Conservation (phyloP, 352 stramenopile genomes). For the Pythium sp. region DNA sequence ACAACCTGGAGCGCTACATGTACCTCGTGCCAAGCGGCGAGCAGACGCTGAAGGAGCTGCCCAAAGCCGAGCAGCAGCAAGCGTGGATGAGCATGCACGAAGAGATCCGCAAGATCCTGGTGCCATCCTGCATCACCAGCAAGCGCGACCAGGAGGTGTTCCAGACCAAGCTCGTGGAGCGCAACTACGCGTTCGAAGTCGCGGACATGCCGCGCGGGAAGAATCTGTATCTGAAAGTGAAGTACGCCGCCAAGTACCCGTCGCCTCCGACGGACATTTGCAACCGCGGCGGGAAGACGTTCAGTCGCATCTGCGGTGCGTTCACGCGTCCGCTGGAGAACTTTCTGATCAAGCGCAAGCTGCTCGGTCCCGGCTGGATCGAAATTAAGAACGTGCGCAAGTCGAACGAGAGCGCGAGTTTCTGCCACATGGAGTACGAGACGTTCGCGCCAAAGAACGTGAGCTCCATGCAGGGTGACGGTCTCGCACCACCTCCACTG, state of each 20-base stretch:
- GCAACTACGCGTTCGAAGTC: conserved; percentile 98
- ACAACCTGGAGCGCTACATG: conserved; percentile 94
- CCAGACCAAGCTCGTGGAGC: conserved; percentile 93
- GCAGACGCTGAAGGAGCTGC: conserved; percentile 76
- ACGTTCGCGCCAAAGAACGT: conserved; percentile 92
- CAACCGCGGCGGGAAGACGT: conserved; percentile 86
- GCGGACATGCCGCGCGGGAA: conserved; percentile 92
- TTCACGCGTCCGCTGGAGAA: conserved; percentile 94
- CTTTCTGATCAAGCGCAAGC: conserved; percentile 96
- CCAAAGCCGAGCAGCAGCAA: conserved; percentile 87
- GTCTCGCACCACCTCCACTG: conserved; percentile 86
- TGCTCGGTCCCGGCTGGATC: conserved; percentile 98
- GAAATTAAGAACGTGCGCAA: conserved; percentile 89
- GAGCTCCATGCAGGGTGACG: conserved; percentile 59
- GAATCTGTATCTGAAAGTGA: conserved; percentile 97
- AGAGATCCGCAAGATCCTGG: conserved; percentile 90
- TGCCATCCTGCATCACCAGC: conserved; percentile 76
- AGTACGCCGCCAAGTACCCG: conserved; percentile 94
- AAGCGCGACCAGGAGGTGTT: conserved; percentile 84
- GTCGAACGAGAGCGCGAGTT: conserved; percentile 73
- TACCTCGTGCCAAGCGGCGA: conserved; percentile 87
- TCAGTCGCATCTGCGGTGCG: conserved; percentile 94
- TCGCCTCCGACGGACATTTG: conserved; percentile 82
- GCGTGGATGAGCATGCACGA: conserved; percentile 86
- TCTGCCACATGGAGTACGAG: conserved; percentile 94